Percentiles rank a stretch among this genome's conserved stretches.
phyloP scores from a whole-genome alignment of 208 protist species.

The Phytomonas francai region DNA sequence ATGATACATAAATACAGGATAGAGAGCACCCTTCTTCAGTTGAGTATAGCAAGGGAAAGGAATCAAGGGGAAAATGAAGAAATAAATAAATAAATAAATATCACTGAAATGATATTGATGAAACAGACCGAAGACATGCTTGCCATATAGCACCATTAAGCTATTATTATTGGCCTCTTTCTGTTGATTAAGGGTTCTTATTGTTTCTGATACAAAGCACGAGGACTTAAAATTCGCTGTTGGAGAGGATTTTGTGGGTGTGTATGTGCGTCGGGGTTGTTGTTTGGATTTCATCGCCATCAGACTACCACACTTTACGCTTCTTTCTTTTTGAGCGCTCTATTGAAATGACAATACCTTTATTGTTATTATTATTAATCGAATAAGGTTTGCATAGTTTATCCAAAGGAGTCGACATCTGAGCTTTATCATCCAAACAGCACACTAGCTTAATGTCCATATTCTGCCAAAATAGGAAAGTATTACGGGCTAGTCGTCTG shows the following conservation, averaged over 20 bases:
- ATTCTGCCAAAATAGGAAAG: background rate
- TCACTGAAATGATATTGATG: background rate
- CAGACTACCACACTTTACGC: background rate
- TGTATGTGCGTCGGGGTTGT: no score
- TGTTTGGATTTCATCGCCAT: background rate
- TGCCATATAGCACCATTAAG: background rate
- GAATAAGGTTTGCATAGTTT: background rate
- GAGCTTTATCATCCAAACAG: background rate
- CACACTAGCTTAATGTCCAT: background rate
- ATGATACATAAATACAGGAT: background rate
- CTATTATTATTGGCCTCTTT: background rate
- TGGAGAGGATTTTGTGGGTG: background rate
- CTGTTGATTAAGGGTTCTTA: background rate
- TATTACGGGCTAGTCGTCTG: background rate
- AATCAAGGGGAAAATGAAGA: no score
- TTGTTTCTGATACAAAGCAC: background rate
- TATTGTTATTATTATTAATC: background rate
- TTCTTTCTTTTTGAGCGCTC: background rate
- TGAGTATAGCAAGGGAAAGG: background rate
- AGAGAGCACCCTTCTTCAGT: background rate
- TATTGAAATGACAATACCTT: background rate
- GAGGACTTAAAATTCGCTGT: background rate
- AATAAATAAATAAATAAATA: background rate
- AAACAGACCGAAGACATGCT: background rate
- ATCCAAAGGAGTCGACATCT: background rate